phyloP scores from a whole-genome alignment of 140 eudicot genomes.

The Stevia rebaudiana region DNA sequence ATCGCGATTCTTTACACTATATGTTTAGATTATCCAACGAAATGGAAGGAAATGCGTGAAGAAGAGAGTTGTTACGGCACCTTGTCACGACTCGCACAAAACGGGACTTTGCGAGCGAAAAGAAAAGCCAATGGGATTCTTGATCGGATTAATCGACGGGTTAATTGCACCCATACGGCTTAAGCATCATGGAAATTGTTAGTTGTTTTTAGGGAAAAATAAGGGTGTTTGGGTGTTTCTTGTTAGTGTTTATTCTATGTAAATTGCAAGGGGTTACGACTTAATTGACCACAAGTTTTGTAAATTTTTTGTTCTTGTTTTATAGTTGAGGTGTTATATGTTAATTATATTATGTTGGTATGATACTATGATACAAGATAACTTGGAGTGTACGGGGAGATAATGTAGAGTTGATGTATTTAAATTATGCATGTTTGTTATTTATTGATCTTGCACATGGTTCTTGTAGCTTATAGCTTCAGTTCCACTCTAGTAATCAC shows the following conservation, averaged over 20 bases:
- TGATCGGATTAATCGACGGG: conserved; percentile 61
- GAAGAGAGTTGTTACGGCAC: conserved; percentile 58
- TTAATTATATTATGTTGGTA: too few relatives aligned
- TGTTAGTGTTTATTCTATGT: too few relatives aligned
- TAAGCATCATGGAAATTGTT: conserved; percentile 46
- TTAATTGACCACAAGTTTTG: conserved; percentile 26
- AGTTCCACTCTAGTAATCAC: conserved; percentile 28
- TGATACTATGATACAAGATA: too few relatives aligned
- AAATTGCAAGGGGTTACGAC: too few relatives aligned
- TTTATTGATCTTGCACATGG: conserved; percentile 37
- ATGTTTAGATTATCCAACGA: conserved; percentile 52
- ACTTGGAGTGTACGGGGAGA: conserved; percentile 1
- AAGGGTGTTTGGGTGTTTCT: too few relatives aligned
- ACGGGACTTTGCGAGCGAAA: conserved; percentile 87
- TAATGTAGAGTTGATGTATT: conserved; percentile 13
- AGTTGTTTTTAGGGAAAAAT: too few relatives aligned
- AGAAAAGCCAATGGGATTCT: conserved; percentile 84
- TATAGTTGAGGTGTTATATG: too few relatives aligned
- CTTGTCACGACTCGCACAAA: conserved; percentile 50
- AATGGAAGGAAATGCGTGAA: conserved; percentile 64
- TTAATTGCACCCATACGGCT: conserved; percentile 70
- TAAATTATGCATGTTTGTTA: conserved; percentile 20
- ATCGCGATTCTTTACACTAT: conserved; percentile 48
- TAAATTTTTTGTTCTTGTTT: conserved; percentile 14
- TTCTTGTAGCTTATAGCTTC: conserved; percentile 24